Conservation (phyloP, 495 filamentous ascomycete genomes). For the Penicillium bialowiezense region DNA sequence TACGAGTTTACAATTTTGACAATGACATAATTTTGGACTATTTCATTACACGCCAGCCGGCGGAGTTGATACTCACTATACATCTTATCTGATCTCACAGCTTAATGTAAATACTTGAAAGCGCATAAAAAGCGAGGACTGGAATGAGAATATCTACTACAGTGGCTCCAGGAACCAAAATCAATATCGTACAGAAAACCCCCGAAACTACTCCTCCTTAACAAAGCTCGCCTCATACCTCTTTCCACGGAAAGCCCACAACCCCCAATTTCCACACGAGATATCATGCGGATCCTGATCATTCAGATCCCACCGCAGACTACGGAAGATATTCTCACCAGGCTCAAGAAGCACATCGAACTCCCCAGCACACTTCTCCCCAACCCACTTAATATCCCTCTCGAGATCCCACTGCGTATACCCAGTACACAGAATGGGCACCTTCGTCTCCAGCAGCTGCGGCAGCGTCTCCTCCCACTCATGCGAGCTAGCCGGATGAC, state of each 20-base stretch:
- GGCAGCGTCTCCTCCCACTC: conserved; percentile 93
- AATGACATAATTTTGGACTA: neutral
- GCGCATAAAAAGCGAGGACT: too few relatives aligned
- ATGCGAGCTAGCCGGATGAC: conserved; percentile 86
- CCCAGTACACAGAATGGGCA: conserved; percentile 87
- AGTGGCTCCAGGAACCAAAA: neutral
- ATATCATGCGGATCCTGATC: conserved; percentile 93
- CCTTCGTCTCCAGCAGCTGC: conserved; percentile 87
- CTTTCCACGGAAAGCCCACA: conserved; percentile 97
- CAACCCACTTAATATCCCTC: conserved; percentile 84
- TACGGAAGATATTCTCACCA: conserved; percentile 91
- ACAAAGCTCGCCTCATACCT: conserved; percentile 55
- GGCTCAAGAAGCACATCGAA: conserved; percentile 90
- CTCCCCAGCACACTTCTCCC: conserved; percentile 78
- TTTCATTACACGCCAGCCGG: too few relatives aligned
- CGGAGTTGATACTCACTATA: too few relatives aligned
- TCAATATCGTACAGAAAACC: conserved; percentile 26
- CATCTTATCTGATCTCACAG: too few relatives aligned
- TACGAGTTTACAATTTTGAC: conserved; percentile 4
- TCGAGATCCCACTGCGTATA: conserved; percentile 96
- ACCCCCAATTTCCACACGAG: conserved; percentile 92
- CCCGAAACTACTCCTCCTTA: conserved; percentile 9
- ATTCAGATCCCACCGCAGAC: conserved; percentile 94
- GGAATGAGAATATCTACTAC: conserved; percentile 12
- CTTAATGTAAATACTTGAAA: too few relatives aligned